phyloP scores from a whole-genome alignment of 176 grass and related monocot species.

The Aegilops bicornis region DNA sequence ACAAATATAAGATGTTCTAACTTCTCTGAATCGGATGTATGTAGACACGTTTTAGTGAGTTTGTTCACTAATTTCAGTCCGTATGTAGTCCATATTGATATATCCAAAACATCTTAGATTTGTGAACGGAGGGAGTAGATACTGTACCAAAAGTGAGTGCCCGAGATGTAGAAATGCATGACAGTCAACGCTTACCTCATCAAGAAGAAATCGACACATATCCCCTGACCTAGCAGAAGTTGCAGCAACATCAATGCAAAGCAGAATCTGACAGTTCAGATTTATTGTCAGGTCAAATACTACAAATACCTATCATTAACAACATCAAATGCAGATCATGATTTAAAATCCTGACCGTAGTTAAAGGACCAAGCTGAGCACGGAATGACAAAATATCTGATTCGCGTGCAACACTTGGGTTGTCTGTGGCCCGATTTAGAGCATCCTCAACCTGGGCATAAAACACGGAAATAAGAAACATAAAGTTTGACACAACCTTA shows the following conservation, averaged over 20 bases:
- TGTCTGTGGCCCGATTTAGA: constrained; percentile 58
- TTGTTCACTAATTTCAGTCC: too few relatives aligned
- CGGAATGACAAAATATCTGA: constrained; percentile 79
- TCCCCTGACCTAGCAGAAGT: constrained; percentile 71
- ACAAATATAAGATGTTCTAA: too few relatives aligned
- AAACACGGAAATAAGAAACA: constrained; percentile 20
- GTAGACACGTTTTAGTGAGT: too few relatives aligned
- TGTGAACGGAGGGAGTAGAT: not conserved
- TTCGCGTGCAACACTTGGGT: constrained; percentile 44
- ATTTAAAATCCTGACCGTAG: constrained; percentile 50
- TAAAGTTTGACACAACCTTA: constrained; percentile 11
- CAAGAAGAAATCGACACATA: constrained; percentile 87
- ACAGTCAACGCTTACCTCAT: constrained; percentile 45
- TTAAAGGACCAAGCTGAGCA: constrained; percentile 76
- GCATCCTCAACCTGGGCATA: constrained; percentile 63
- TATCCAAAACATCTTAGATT: too few relatives aligned
- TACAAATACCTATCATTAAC: constrained; percentile 7
- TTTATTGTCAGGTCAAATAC: constrained; percentile 36
- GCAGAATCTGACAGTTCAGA: constrained; percentile 70
- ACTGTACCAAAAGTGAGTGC: not conserved
- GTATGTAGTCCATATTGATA: too few relatives aligned
- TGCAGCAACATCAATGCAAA: constrained; percentile 87
- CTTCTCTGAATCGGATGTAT: too few relatives aligned
- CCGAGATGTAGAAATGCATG: constrained; percentile 6
- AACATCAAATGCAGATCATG: constrained; percentile 28